Evolutionary conservation across 805 yeast species (phyloP).

Genomic region (Candida gorgasii): DNA sequence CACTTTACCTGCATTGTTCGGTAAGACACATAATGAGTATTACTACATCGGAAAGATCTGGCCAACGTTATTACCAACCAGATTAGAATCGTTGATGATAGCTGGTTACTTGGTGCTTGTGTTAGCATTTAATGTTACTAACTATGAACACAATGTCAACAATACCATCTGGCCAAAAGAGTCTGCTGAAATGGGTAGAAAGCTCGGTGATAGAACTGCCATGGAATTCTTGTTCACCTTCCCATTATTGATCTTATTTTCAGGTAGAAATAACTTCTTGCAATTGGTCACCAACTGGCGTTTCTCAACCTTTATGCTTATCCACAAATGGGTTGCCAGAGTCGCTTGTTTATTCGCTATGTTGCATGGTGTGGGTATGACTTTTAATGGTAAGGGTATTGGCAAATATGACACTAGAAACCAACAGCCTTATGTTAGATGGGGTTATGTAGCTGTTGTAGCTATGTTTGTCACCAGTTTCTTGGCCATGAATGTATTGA

Average conservation of each 20-base stretch:
- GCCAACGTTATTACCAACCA: slow-evolving; percentile 47
- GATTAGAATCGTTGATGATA: slow-evolving; percentile 51
- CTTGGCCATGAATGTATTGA: slow-evolving; percentile 47
- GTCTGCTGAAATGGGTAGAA: slow-evolving; percentile 34
- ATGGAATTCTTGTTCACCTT: slow-evolving; percentile 50
- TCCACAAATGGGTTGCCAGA: slow-evolving; percentile 69
- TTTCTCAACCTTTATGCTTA: slow-evolving; percentile 57
- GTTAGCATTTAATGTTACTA: slow-evolving; percentile 27
- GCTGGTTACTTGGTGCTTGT: slow-evolving; percentile 37
- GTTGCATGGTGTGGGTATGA: slow-evolving; percentile 60
- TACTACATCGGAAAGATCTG: slow-evolving; percentile 15
- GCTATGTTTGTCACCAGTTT: slow-evolving; percentile 23
- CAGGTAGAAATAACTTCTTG: slow-evolving; percentile 72
- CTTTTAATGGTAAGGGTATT: slow-evolving; percentile 42
- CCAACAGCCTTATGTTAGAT: slow-evolving; percentile 27
- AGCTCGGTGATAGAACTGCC: slow-evolving; percentile 57
- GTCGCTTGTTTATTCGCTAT: slow-evolving; percentile 48
- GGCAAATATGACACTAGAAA: slow-evolving; percentile 35
- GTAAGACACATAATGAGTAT: slow-evolving; percentile 19
- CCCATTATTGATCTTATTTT: slow-evolving; percentile 63
- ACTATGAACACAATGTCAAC: slow-evolving; percentile 24
- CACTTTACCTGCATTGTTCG: slow-evolving; percentile 26
- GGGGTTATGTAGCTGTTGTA: slow-evolving; percentile 34
- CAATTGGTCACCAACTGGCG: slow-evolving; percentile 62
- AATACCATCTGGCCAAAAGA: slow-evolving; percentile 27